Evolutionary conservation across 2,329 filamentous ascomycete genomes (phyloP).

Genomic region (Tolypocladium tundrense): DNA sequence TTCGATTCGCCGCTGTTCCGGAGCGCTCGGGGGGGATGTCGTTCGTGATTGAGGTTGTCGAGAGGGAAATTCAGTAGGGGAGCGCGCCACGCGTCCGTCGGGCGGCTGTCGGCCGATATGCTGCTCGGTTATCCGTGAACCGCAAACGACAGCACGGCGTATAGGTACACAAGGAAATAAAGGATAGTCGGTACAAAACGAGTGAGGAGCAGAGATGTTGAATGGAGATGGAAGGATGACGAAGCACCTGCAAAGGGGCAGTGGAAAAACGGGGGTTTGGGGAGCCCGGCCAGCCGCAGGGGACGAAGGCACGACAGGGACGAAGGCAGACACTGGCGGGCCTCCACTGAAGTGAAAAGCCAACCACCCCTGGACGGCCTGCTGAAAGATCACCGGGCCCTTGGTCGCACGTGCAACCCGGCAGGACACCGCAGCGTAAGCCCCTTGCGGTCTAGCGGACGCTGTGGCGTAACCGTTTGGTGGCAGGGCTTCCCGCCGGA

Average conservation of each 20-base stretch:
- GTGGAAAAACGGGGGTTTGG: neutral
- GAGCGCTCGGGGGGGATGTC: neutral
- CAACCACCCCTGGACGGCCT: neutral
- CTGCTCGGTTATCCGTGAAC: neutral
- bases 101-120: neutral
- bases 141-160: neutral
- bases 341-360: neutral
- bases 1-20: neutral
- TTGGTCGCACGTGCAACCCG: neutral
- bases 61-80: neutral
- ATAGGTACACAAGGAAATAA: neutral
- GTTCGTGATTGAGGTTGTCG: neutral
- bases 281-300: neutral
- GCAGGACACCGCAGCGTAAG: neutral
- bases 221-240: neutral
- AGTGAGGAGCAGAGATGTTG: neutral
- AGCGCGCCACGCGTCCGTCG: neutral
- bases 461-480: neutral
- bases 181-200: neutral
- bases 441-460: neutral
- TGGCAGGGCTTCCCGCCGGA: neutral
- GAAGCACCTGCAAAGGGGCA: neutral
- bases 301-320: no score
- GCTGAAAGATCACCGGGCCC: neutral
- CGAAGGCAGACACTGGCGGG: no score